Conservation (phyloP, 495 filamentous ascomycete genomes). For the Penicillium daleae region DNA sequence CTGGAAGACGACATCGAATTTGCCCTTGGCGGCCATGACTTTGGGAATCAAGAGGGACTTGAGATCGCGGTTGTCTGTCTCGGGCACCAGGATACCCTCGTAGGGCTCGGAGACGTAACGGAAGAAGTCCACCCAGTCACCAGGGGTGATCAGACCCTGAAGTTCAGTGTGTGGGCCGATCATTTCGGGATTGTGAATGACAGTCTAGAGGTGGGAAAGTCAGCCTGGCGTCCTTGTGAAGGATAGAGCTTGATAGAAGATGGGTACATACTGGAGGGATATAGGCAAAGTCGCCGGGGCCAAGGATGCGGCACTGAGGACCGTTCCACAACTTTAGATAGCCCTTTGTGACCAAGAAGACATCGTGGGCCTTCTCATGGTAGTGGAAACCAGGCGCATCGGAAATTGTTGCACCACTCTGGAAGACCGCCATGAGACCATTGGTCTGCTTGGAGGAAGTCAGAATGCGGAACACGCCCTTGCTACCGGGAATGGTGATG, state of each 20-base stretch:
- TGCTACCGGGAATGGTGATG: conserved; percentile 50
- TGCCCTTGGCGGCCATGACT: conserved; percentile 52
- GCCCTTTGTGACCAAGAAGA: conserved; percentile 52
- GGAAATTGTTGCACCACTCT: conserved; percentile 45
- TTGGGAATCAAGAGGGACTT: conserved; percentile 51
- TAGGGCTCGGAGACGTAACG: conserved; percentile 53
- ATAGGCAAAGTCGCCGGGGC: conserved; percentile 53
- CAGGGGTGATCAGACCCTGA: conserved; percentile 51
- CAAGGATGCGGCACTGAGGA: conserved; percentile 47
- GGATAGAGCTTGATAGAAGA: not conserved
- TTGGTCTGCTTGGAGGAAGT: conserved; percentile 50
- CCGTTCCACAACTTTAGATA: conserved; percentile 52
- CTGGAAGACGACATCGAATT: conserved; percentile 54
- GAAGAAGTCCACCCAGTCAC: conserved; percentile 59
- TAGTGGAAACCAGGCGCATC: conserved; percentile 53
- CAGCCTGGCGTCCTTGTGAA: not conserved
- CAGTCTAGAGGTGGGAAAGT: conserved; percentile 25
- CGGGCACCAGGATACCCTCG: conserved; percentile 53
- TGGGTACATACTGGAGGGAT: conserved; percentile 44
- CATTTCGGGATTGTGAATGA: conserved; percentile 49
- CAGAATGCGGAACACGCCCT: conserved; percentile 48
- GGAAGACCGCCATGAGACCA: conserved; percentile 50
- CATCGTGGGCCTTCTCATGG: conserved; percentile 53
- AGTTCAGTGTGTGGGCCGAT: conserved; percentile 48
- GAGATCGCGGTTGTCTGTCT: conserved; percentile 46